A percentile compares a stretch with the other conserved stretches of the same genome.
These are phyloP conservation scores for Hyphodiscus hymeniophilus DNA, from an alignment of 495 filamentous ascomycete species.

Conservation along the genomic window DNA sequence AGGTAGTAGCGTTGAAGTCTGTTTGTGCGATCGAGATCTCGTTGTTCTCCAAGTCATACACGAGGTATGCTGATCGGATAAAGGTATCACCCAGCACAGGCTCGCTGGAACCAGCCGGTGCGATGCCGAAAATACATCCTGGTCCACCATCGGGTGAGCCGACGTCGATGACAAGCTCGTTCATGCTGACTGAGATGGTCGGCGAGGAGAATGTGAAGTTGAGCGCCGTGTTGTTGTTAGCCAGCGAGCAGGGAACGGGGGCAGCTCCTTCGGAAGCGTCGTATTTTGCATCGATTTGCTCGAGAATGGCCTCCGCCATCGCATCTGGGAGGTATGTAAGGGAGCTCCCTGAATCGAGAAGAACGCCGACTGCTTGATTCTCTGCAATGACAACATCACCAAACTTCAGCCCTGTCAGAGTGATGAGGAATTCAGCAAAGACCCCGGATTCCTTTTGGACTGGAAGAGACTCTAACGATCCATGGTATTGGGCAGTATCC, in stretches of 20 bases:
- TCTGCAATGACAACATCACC: slow-evolving; percentile 39
- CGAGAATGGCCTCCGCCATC: slow-evolving; percentile 55
- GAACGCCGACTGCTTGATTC: slow-evolving; percentile 55
- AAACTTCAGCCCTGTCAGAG: slow-evolving; percentile 49
- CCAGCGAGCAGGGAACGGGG: slow-evolving; percentile 66
- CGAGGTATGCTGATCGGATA: slow-evolving; percentile 82
- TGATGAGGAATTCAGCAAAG: slow-evolving; percentile 75
- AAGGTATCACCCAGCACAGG: slow-evolving; percentile 88
- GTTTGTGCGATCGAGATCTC: slow-evolving; percentile 83
- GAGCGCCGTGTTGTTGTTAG: slow-evolving; percentile 46
- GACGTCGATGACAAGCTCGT: slow-evolving; percentile 69
- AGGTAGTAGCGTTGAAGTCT: slow-evolving; percentile 62
- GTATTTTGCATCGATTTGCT: slow-evolving; percentile 56
- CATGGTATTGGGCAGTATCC: slow-evolving; percentile 70
- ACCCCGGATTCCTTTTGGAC: slow-evolving; percentile 50
- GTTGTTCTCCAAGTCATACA: slow-evolving; percentile 85
- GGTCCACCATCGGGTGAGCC: slow-evolving; percentile 41
- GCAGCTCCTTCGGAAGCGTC: slow-evolving; percentile 46
- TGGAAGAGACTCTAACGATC: slow-evolving; percentile 65
- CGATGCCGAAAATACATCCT: slow-evolving; percentile 71
- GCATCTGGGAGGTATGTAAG: slow-evolving; percentile 76
- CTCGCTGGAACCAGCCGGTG: slow-evolving; percentile 54
- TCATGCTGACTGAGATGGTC: slow-evolving; percentile 62
- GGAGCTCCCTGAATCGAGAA: slow-evolving; percentile 90
- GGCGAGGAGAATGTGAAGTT: slow-evolving; percentile 61